A percentile compares a stretch with the other conserved stretches of the same genome.
Evolutionary conservation across 2,329 filamentous ascomycete genomes (phyloP).

Genomic region (Aspergillus fructus): DNA sequence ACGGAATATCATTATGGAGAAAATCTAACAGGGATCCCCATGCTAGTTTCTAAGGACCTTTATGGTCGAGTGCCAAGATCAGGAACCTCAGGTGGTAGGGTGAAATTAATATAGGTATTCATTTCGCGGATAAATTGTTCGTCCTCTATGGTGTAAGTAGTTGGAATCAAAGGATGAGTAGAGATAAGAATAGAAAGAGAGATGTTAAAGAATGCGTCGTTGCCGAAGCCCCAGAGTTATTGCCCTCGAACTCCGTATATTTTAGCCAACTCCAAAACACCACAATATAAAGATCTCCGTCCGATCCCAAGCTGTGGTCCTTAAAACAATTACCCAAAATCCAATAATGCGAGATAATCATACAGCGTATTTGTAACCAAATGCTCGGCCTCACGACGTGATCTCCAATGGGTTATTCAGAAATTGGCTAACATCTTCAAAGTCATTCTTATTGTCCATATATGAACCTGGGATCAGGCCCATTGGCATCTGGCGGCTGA

Average conservation of each 20-base stretch:
- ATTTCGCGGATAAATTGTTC: not conserved
- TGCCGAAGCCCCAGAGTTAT: not conserved
- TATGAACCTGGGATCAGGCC: constrained; percentile 30
- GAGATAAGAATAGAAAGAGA: not conserved
- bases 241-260: constrained; percentile 2
- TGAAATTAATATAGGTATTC: not conserved
- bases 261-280: constrained; percentile 6
- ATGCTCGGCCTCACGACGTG: constrained; percentile 23
- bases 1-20: not conserved
- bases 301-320: not conserved
- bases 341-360: not conserved
- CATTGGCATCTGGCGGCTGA: constrained; percentile 35
- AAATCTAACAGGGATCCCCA: not conserved
- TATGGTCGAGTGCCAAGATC: not conserved
- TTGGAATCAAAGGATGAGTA: not conserved
- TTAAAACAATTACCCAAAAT: not conserved
- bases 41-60: not conserved
- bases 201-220: not conserved
- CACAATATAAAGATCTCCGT: not conserved
- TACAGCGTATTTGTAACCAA: constrained; percentile 20
- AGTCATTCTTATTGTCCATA: constrained; percentile 34
- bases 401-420: constrained; percentile 41
- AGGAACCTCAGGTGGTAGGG: not conserved
- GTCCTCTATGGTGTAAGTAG: not conserved
- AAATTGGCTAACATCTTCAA: constrained; percentile 42